Evolutionary conservation across 2,329 filamentous ascomycete genomes (phyloP), one percentile per base, ranked within the genome.

Genomic region (Cercospora sesami): DNA sequence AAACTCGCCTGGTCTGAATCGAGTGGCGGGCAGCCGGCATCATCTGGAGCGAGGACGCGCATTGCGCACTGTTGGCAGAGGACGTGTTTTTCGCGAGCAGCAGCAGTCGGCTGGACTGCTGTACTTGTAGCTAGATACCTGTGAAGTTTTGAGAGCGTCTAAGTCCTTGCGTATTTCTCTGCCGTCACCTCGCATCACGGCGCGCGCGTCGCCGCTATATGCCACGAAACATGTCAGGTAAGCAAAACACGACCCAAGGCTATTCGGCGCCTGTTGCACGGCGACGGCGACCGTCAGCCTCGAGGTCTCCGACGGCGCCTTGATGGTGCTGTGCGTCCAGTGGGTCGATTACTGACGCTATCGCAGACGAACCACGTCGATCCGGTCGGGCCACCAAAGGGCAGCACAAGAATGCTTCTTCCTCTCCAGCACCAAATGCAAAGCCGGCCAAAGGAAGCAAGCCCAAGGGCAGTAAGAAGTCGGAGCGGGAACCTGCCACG

Each of bases 301-400:
- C 21, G 10, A 51, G 12, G 21, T 51, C 45, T 12, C 10, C 21
- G 9, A 51, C 21, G 21, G 21, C 10, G 45, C 45, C 21, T 51
- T 51, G 45, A 51, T 26, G 53, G 53, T 28, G 12, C 28, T n/a
- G 28, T 14, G 28, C 10, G 53, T 30, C 6, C 53, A 58, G 30
- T 28, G 53, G 53, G 14, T 28, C 53, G 7, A 12, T 58, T 31
- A 33, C 67, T 70, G 69, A 73, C 68, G 61, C 36, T 42, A 8
- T 30, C 72, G 72, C 79, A 90, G 89, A 90, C 73, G 94, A 97
- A 86, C 92, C 93, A 68, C 91, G 95, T 79, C 92, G 95, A 78
- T 99, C 95, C 53, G 94, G 95, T 72, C 91, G 95, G 76, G 93
- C 94, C 75, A 99, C 95, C 72, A 99, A 99, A 79, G 95, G 95